Evolutionary conservation across 2,329 filamentous ascomycete species (phyloP).

Genomic region (Phialophora expanda): DNA sequence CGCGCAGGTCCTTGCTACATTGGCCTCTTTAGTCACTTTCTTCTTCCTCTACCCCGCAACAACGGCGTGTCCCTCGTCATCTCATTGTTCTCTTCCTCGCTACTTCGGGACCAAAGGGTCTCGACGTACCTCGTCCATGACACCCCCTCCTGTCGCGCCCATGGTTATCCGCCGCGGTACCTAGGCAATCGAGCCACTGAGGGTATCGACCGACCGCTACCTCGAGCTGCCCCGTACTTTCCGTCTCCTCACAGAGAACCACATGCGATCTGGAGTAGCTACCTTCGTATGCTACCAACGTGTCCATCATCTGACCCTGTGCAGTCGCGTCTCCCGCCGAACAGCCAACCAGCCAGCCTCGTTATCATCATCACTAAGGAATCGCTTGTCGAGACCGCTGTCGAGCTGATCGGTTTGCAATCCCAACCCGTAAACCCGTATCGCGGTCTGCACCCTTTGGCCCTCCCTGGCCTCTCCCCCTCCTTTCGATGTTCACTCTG

Average conservation of each 20-base stretch:
- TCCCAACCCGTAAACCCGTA: constrained; percentile 10
- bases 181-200: constrained; percentile 9
- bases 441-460: constrained; percentile 3
- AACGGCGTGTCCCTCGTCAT: constrained; percentile 14
- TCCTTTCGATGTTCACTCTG: constrained; percentile 9
- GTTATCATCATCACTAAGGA: constrained; percentile 9
- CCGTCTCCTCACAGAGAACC: constrained; percentile 6
- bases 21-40: constrained; percentile 15
- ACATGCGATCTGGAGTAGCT: constrained; percentile 14
- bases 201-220: constrained; percentile 6
- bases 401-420: constrained; percentile 15
- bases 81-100: neutral
- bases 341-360: constrained; percentile 21
- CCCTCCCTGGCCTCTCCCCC: constrained; percentile 3
- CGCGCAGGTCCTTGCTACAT: neutral
- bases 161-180: constrained; percentile 6
- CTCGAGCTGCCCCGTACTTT: constrained; percentile 15
- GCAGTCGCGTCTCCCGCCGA: neutral
- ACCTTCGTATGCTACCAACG: neutral
- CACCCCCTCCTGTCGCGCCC: constrained; percentile 8
- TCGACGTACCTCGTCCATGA: constrained; percentile 15
- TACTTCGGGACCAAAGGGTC: constrained; percentile 14
- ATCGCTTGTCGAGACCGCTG: constrained; percentile 2
- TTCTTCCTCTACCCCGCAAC: constrained; percentile 17
- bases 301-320: constrained; percentile 25